Base-by-base conservation (phyloP, 352 stramenopile species). In the Plasmopara muralis region DNA sequence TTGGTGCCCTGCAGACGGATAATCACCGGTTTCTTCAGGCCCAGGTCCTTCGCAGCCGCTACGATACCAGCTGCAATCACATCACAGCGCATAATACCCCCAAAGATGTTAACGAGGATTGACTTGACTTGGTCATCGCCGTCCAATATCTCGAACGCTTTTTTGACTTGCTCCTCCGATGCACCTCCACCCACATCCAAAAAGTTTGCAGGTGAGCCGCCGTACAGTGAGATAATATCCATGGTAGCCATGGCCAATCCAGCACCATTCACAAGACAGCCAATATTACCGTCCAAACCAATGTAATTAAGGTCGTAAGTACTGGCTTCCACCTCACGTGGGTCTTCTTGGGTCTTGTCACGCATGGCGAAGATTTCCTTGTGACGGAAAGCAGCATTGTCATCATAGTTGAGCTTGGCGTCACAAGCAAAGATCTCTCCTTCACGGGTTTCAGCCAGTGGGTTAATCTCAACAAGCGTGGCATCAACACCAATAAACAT, bases 31-130 rank as follows among this genome's bases (percentile, higher is more conserved):
- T 98, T 98, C 62, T 95, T 92, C 38, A 99, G 75, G 16, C 91
- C 95, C 62, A 98, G 78, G 58, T 98, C 85, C 71, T 98, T 96
- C 49, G 87, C 93, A 43, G 95, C 96, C 49, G 95, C 93, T 50
- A 99, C 95, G 53, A 99, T 98, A 48, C 97, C 97, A 14, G 83
- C 83, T 9, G 89, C 89, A 59, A 99, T 98, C 25, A 98, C 87
- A 70, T 99, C 95, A 68, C 96, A 98, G 53, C 93, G 82, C 96
- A 99, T 99, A 77, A 99, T 99, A 44, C 97, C 97, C 47, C 97
- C 97, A 67, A 99, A 99, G 57, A 99, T 99, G 77, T 99, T 99
- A 43, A 99, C 95, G 14, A 99, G 75, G 60, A 99, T 98, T 40
- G 92, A 95, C 74, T 98, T 94, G 66, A 99, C 95, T 48, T 97